phyloP scores from a whole-genome alignment of 345 rosid genomes.

The Camelina laxa region DNA sequence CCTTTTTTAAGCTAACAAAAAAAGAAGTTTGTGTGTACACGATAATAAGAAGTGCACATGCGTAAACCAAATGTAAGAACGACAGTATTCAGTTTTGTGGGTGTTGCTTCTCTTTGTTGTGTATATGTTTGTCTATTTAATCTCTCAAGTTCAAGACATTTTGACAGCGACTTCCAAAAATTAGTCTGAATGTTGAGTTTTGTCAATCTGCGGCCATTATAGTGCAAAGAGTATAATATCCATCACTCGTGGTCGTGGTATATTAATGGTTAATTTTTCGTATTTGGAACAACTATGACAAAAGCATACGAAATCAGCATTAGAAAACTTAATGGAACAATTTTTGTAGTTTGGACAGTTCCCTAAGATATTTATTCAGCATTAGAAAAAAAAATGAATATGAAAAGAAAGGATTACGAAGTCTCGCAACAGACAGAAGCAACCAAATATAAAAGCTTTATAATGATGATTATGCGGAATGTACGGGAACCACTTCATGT shows the following conservation, averaged over 20 bases:
- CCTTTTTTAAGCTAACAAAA: background rate
- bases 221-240: background rate
- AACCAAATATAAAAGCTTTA: constrained; percentile 27
- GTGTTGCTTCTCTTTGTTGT: constrained; percentile 41
- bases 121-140: constrained; percentile 3
- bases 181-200: background rate
- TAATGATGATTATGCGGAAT: constrained; percentile 40
- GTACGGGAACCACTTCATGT: constrained; percentile 39
- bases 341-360: background rate
- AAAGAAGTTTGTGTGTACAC: constrained; percentile 23
- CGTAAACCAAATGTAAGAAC: constrained; percentile 32
- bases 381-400: background rate
- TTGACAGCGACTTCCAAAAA: constrained; percentile 23
- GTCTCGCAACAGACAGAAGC: constrained; percentile 25
- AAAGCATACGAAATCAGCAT: constrained; percentile 5
- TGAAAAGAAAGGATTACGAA: constrained; percentile 24
- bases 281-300: background rate
- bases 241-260: too few species aligned
- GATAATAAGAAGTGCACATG: constrained; percentile 35
- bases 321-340: background rate
- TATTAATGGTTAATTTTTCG: background rate
- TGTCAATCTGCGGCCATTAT: constrained; percentile 2
- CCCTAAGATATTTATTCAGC: background rate
- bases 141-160: constrained; percentile 15
- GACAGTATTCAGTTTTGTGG: constrained; percentile 22